A percentile compares a stretch with the other conserved stretches of the same genome.
These are phyloP conservation scores for Manihot esculenta DNA, from an alignment of 441 rosid genomes.

Conservation along the genomic window DNA sequence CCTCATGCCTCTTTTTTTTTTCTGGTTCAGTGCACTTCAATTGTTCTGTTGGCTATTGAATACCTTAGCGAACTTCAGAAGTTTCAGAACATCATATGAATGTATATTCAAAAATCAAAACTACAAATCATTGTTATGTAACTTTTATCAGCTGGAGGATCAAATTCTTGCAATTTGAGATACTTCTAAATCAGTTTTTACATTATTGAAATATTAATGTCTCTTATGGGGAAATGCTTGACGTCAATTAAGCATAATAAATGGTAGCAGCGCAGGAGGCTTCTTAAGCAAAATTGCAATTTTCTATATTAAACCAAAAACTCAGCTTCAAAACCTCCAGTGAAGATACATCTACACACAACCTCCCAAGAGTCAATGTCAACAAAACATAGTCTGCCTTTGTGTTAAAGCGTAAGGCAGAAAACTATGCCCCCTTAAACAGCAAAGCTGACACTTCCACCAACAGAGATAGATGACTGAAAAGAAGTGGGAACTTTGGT, in stretches of 20 bases:
- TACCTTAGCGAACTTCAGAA: background rate
- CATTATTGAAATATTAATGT: background rate
- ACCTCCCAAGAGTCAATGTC: background rate
- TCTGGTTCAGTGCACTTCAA: background rate
- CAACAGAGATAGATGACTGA: background rate
- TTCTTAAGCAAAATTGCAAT: background rate
- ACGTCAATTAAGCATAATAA: too few relatives aligned
- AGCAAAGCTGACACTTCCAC: background rate
- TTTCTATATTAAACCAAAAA: background rate
- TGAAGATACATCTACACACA: background rate
- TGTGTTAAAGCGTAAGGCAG: background rate
- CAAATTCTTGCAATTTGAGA: background rate
- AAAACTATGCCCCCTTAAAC: background rate
- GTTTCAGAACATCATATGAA: background rate
- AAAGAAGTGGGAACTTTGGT: background rate
- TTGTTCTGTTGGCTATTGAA: background rate
- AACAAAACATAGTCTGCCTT: background rate
- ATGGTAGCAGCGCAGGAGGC: background rate
- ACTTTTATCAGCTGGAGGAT: background rate
- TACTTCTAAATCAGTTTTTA: background rate
- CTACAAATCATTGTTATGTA: background rate
- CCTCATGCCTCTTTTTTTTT: too few relatives aligned
- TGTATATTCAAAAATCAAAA: background rate
- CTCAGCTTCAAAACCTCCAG: background rate
- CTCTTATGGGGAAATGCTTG: background rate